Percentiles rank a stretch among this genome's conserved stretches.
phyloP scores from a whole-genome alignment of 805 yeast species.

The Saccharomyces paradoxus region DNA sequence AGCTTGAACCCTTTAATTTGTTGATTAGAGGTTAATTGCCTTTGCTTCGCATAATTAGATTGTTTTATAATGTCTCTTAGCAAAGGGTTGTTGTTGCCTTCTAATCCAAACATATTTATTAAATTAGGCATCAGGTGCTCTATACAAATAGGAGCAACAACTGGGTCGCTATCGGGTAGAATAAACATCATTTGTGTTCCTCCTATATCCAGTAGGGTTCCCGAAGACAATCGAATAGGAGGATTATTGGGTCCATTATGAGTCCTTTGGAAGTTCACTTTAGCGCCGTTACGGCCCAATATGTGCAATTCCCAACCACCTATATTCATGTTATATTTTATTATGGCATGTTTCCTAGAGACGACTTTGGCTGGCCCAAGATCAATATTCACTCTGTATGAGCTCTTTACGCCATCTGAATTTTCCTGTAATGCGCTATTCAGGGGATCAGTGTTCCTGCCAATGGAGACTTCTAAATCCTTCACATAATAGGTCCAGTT shows the following conservation, averaged over 20 bases:
- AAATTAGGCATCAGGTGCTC: conserved; percentile 30
- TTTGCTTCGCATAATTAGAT: conserved; percentile 14
- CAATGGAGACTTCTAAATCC: conserved; percentile 63
- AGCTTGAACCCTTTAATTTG: conserved; percentile 28
- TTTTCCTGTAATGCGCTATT: conserved; percentile 1
- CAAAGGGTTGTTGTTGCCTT: conserved; percentile 17
- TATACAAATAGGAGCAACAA: conserved; percentile 38
- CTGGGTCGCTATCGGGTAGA: conserved; percentile 81
- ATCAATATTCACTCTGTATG: conserved; percentile 51
- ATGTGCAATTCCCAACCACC: conserved; percentile 83
- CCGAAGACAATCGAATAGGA: conserved; percentile 61
- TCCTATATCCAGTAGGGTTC: conserved; percentile 89
- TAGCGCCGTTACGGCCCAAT: conserved; percentile 86
- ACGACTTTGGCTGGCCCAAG: conserved; percentile 97
- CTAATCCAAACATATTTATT: conserved; percentile 15
- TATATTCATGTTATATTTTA: conserved; percentile 62
- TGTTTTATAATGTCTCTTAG: conserved; percentile 19
- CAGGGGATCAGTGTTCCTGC: conserved; percentile 59
- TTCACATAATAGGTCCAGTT: conserved; percentile 94
- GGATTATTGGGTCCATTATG: conserved; percentile 37
- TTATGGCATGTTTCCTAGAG: conserved; percentile 79
- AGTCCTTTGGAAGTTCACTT: conserved; percentile 59
- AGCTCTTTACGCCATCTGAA: background rate
- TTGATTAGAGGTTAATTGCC: conserved; percentile 3
- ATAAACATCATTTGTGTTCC: conserved; percentile 99